Base-by-base conservation (phyloP, 176 grass and related monocot genomes). In the Paspalum notatum region DNA sequence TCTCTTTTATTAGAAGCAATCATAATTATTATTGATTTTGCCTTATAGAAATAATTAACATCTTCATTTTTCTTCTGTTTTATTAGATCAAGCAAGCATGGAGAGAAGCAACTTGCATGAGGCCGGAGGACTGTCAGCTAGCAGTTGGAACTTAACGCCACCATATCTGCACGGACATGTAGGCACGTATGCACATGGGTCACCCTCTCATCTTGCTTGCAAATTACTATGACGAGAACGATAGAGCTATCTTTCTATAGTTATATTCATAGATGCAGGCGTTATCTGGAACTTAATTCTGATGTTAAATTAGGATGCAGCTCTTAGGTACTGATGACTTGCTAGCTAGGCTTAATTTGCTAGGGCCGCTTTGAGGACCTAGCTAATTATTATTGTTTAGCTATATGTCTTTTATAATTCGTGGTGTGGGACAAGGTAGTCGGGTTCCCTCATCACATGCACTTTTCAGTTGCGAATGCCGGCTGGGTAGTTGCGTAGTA, bases 361-460 rank as follows among this genome's bases (percentile, higher is more conserved):
- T 25, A 25, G 80, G 26, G 45, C 27, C 12, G 14, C 64, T 59
- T 82, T 72, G 9, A 44, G 20, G 66, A 12, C 43, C 20, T 57
- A 57, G 7, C 52, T 56, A 9, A 8, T 20, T n/a, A 55, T 62
- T 49, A 6, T 76, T 83, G 50, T 76, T 68, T 84, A 84, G 27
- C 61, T 77, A 4, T 62, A 2, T 43, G 27, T 26, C 27, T 50
- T 77, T 44, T 71, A 78, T 48, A 76, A 76, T 84, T 40, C 21
- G 20, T 24, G 26, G 11, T 21, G 46, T 72, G 75, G 71, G 56
- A 51, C 75, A 69, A 37, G 66, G 56, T 50, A 46, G 56, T 50
- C 38, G 70, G 83, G 66, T 79, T 85, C 83, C 83, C 62, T 75
- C 41, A 61, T 75, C 60, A 68, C 42, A 63, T 81, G 61, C 85